Percentiles rank a stretch among this genome's conserved stretches.
Conservation (phyloP, 129 eudicot species). For the Tagetes erecta region DNA sequence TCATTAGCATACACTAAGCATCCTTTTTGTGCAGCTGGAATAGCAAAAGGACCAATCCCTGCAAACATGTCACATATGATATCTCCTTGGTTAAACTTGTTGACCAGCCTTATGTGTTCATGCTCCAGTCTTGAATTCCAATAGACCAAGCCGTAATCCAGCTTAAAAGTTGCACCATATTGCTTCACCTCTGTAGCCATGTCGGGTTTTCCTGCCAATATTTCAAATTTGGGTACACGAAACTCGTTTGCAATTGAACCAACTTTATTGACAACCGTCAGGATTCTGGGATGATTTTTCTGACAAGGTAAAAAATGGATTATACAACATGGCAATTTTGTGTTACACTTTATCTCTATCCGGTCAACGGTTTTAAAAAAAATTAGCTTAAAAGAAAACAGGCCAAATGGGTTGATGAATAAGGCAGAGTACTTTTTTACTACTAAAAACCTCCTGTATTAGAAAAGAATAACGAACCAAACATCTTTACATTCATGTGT, state of each 20-base stretch:
- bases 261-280: conserved; percentile 87
- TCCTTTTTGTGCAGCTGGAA: conserved; percentile 97
- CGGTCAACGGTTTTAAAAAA: not conserved
- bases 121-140: conserved; percentile 99
- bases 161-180: conserved; percentile 91
- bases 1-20: conserved; percentile 93
- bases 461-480: conserved; percentile 9
- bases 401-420: not conserved
- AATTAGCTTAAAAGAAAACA: not conserved
- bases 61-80: conserved; percentile 95
- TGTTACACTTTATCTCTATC: not conserved
- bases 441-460: not conserved
- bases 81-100: conserved; percentile 68
- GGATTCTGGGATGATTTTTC: conserved; percentile 92
- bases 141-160: conserved; percentile 91
- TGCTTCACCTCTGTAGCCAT: conserved; percentile 97
- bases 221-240: conserved; percentile 95
- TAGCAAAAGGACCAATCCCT: conserved; percentile 97
- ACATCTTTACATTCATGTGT: not conserved
- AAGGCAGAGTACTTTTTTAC: not conserved
- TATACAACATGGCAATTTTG: not conserved
- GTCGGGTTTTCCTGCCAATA: conserved; percentile 72
- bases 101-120: conserved; percentile 82
- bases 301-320: conserved; percentile 30
- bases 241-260: conserved; percentile 82